These are phyloP conservation scores for Trichophaea hybrida DNA, from an alignment of 2,329 filamentous ascomycete species.

Conservation along the genomic window DNA sequence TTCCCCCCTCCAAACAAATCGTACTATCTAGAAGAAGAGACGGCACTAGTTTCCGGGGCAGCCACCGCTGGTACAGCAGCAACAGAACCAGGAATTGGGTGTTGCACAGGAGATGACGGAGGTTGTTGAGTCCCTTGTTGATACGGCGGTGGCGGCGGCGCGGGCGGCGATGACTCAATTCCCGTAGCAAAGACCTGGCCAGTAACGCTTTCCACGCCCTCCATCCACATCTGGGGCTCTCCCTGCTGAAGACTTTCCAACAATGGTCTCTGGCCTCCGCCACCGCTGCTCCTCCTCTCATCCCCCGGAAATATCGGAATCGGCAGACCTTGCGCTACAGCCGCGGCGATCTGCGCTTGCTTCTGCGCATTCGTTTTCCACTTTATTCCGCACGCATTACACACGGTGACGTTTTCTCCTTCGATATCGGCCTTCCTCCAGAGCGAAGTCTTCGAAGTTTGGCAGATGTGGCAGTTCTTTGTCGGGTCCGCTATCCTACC, in stretches of 20 bases:
- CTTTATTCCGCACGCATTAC: slow-evolving; percentile 28
- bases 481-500: slow-evolving; percentile 27
- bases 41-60: too few species aligned
- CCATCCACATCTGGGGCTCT: not conserved
- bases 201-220: not conserved
- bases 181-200: not conserved
- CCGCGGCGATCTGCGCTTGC: slow-evolving; percentile 12
- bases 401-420: slow-evolving; percentile 27
- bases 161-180: too few species aligned
- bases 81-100: too few species aligned
- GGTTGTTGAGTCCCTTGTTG: too few species aligned
- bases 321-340: not conserved
- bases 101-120: too few species aligned
- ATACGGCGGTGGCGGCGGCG: too few species aligned
- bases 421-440: slow-evolving; percentile 28
- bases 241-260: not conserved
- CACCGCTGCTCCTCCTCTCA: slow-evolving; percentile 25
- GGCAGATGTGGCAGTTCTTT: slow-evolving; percentile 27
- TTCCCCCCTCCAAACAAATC: too few species aligned
- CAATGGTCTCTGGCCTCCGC: not conserved
- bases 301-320: not conserved
- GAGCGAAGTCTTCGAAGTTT: slow-evolving; percentile 26
- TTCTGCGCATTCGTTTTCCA: slow-evolving; percentile 26
- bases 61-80: too few species aligned
- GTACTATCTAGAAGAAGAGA: too few species aligned